Evolutionary conservation across 352 stramenopile genomes (phyloP).

Genomic region (Discostella stelligera): DNA sequence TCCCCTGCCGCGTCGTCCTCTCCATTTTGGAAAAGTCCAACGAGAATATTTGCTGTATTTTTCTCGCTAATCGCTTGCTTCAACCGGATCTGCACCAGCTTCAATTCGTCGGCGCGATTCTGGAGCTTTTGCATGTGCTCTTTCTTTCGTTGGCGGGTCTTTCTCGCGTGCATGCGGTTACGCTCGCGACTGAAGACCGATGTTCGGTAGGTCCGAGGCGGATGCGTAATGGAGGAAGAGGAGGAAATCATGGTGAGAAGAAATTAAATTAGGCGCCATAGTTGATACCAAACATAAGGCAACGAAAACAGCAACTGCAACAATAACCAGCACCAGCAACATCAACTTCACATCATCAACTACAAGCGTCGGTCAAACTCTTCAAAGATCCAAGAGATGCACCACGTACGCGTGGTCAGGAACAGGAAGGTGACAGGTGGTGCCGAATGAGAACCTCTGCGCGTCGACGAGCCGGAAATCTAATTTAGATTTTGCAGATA

Average conservation of each 20-base stretch:
- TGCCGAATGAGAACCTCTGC: neutral
- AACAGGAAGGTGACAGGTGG: neutral
- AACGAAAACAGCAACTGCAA: no score
- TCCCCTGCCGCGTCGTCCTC: constrained; percentile 7
- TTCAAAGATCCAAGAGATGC: neutral
- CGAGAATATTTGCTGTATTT: constrained; percentile 72
- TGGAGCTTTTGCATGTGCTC: constrained; percentile 67
- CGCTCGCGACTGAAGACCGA: constrained; percentile 56
- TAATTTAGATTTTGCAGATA: neutral
- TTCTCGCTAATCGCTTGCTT: constrained; percentile 78
- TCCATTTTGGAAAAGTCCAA: constrained; percentile 51
- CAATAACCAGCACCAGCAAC: no score
- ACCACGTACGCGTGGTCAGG: neutral
- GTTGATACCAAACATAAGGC: no score
- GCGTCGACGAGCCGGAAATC: neutral
- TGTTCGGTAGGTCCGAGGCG: constrained; percentile 37
- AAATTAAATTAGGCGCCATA: neutral
- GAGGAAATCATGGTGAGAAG: constrained; percentile 14
- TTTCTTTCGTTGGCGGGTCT: constrained; percentile 70
- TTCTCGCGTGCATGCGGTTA: constrained; percentile 71
- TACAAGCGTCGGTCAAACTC: no score
- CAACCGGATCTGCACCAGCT: constrained; percentile 65
- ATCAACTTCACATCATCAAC: neutral
- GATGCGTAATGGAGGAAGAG: constrained; percentile 5
- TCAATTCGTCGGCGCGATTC: constrained; percentile 60